Evolutionary conservation across 2,329 filamentous ascomycete species (phyloP).

Genomic region (Botrytis sinoallii): DNA sequence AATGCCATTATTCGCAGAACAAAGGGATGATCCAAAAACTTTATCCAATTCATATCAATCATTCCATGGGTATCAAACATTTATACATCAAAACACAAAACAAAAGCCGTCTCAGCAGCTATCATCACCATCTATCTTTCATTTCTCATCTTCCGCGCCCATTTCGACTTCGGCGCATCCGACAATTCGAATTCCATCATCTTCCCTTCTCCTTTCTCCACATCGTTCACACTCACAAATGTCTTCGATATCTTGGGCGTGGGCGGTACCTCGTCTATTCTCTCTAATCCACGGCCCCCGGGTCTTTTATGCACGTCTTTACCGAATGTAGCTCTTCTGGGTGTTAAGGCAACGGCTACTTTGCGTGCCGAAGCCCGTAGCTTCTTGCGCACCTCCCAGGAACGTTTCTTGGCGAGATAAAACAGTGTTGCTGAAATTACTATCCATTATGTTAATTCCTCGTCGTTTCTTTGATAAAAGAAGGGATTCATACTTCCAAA

Average conservation of each 20-base stretch:
- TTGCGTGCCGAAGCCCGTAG: slow-evolving; percentile 65
- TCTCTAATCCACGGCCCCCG: slow-evolving; percentile 44
- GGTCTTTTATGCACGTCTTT: slow-evolving; percentile 49
- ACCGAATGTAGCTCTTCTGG: slow-evolving; percentile 59
- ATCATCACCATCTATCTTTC: not conserved
- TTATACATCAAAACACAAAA: slow-evolving; percentile 10
- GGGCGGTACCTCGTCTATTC: slow-evolving; percentile 56
- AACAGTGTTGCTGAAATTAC: slow-evolving; percentile 59
- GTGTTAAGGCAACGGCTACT: slow-evolving; percentile 61
- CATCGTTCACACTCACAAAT: slow-evolving; percentile 46
- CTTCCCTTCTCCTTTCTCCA: slow-evolving; percentile 53
- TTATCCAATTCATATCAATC: slow-evolving; percentile 1
- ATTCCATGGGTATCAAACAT: slow-evolving; percentile 10
- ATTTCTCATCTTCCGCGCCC: slow-evolving; percentile 29
- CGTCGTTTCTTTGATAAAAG: not conserved
- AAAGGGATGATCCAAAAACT: not conserved
- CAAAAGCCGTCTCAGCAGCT: slow-evolving; percentile 14
- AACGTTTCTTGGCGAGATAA: slow-evolving; percentile 77
- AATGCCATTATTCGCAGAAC: not conserved
- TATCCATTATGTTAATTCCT: slow-evolving; percentile 19
- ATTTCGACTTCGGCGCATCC: slow-evolving; percentile 36
- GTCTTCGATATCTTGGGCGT: slow-evolving; percentile 48
- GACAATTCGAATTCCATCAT: slow-evolving; percentile 35
- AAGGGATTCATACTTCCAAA: slow-evolving; percentile 59
- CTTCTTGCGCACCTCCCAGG: slow-evolving; percentile 75